A percentile compares a stretch with the other conserved stretches of the same genome.
Conservation (phyloP, 352 stramenopile genomes). For the Thalassiosira oceanica region DNA sequence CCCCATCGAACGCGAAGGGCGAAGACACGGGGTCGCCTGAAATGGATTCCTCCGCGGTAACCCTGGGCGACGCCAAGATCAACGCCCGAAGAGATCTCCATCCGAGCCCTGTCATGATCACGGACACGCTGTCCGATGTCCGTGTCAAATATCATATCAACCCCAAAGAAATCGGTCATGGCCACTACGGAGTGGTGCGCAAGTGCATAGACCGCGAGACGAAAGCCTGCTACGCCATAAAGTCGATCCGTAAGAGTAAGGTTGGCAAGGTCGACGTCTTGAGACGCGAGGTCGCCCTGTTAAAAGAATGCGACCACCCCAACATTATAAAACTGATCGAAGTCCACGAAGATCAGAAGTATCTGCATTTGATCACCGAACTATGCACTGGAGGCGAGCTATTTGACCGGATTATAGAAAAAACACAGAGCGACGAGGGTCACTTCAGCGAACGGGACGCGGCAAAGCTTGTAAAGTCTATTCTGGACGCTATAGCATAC, state of each 20-base stretch:
- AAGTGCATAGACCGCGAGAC: constrained; percentile 91
- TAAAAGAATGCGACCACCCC: constrained; percentile 86
- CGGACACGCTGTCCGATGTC: constrained; percentile 68
- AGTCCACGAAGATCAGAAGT: constrained; percentile 95
- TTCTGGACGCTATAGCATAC: constrained; percentile 92
- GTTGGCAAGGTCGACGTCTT: constrained; percentile 94
- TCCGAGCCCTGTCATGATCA: constrained; percentile 64
- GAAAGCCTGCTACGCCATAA: constrained; percentile 95
- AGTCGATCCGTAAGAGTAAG: constrained; percentile 97
- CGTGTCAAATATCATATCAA: constrained; percentile 78
- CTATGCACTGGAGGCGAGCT: constrained; percentile 95
- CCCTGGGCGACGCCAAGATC: constrained; percentile 39
- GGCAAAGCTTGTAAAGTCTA: constrained; percentile 89
- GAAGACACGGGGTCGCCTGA: too few species aligned
- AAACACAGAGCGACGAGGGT: constrained; percentile 82
- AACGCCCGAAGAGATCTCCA: constrained; percentile 29
- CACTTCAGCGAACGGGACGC: constrained; percentile 96
- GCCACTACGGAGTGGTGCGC: constrained; percentile 96
- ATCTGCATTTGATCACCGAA: constrained; percentile 96
- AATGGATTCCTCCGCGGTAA: too few species aligned
- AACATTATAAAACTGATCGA: constrained; percentile 98
- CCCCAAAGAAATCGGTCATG: constrained; percentile 65
- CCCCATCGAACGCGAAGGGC: too few species aligned
- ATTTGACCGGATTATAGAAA: constrained; percentile 86
- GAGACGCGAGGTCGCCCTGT: constrained; percentile 82